A percentile compares a stretch with the other conserved stretches of the same genome.
Conservation (phyloP, 495 filamentous ascomycete genomes). For the Amphirosellinia nigrospora region DNA sequence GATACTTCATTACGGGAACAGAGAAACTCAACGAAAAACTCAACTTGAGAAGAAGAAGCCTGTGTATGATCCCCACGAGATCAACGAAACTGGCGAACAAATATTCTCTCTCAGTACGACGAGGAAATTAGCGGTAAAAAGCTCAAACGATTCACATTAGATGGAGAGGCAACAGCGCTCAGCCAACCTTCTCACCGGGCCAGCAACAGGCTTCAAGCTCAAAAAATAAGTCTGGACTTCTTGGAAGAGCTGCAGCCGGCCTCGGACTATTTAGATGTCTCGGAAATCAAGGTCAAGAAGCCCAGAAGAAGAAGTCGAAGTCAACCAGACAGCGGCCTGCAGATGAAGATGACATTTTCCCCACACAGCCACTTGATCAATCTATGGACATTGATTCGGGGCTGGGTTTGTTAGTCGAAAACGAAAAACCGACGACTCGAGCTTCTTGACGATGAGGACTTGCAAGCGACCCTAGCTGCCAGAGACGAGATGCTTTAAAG, state of each 20-base stretch:
- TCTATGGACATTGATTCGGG: slow-evolving; percentile 80
- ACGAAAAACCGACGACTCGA: slow-evolving; percentile 66
- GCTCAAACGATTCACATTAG: slow-evolving; percentile 84
- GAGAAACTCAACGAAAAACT: slow-evolving; percentile 79
- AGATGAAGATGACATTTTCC: slow-evolving; percentile 80
- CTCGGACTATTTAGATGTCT: slow-evolving; percentile 88
- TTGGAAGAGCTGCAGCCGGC: slow-evolving; percentile 53
- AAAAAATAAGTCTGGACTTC: slow-evolving; percentile 74
- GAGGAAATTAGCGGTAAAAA: slow-evolving; percentile 95
- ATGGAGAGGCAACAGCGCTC: slow-evolving; percentile 71
- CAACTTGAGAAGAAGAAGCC: slow-evolving; percentile 88
- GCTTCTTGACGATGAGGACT: slow-evolving; percentile 90
- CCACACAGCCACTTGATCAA: slow-evolving; percentile 51
- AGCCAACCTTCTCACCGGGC: slow-evolving; percentile 64
- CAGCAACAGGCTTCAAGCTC: slow-evolving; percentile 65
- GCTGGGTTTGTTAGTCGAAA: slow-evolving; percentile 59
- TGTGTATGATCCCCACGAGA: slow-evolving; percentile 82
- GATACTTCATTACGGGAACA: slow-evolving; percentile 74
- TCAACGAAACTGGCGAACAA: slow-evolving; percentile 68
- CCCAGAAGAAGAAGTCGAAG: slow-evolving; percentile 88
- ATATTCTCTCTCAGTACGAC: slow-evolving; percentile 86
- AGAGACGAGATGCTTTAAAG: slow-evolving; percentile 82
- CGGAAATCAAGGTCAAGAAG: slow-evolving; percentile 88
- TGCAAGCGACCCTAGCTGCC: slow-evolving; percentile 84
- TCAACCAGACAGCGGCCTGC: slow-evolving; percentile 69